A percentile compares a stretch with the other conserved stretches of the same genome.
Conservation (phyloP, 73 alveolate genomes). For the Loxodes magnus region DNA sequence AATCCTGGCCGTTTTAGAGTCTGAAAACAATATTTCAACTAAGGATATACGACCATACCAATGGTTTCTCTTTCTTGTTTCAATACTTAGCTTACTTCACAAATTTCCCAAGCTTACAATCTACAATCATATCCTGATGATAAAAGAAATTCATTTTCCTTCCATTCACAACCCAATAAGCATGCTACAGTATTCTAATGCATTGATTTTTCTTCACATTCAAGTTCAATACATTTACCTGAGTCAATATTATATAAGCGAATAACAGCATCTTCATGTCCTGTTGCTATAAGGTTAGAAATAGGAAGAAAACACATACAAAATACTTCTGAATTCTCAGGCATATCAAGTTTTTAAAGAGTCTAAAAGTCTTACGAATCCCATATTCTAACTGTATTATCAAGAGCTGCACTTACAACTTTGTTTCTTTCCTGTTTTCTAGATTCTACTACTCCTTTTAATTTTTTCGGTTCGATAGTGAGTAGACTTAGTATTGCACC, state of each 20-base stretch:
- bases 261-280: slow-evolving; percentile 79
- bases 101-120: slow-evolving; percentile 77
- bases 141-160: slow-evolving; percentile 56
- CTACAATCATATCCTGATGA: slow-evolving; percentile 78
- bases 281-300: slow-evolving; percentile 79
- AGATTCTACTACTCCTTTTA: slow-evolving; percentile 32
- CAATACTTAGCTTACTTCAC: slow-evolving; percentile 48
- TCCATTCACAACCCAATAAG: slow-evolving; percentile 42
- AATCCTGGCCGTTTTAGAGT: not conserved
- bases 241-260: slow-evolving; percentile 74
- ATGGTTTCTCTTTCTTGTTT: slow-evolving; percentile 6
- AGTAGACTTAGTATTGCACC: slow-evolving; percentile 67
- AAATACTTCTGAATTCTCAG: slow-evolving; percentile 58
- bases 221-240: slow-evolving; percentile 41
- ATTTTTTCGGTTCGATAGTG: slow-evolving; percentile 39
- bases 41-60: slow-evolving; percentile 5
- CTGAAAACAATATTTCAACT: not conserved
- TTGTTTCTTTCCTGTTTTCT: slow-evolving; percentile 32
- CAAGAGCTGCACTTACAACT: slow-evolving; percentile 54
- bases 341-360: slow-evolving; percentile 43
- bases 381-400: slow-evolving; percentile 81
- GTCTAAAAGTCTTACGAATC: slow-evolving; percentile 76
- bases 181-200: slow-evolving; percentile 65
- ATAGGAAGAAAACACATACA: slow-evolving; percentile 65
- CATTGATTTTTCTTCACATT: slow-evolving; percentile 39